Percentiles rank a stretch among this genome's conserved stretches.
Conservation (phyloP, 2,329 filamentous ascomycete species). For the Cladosporium colombiae region DNA sequence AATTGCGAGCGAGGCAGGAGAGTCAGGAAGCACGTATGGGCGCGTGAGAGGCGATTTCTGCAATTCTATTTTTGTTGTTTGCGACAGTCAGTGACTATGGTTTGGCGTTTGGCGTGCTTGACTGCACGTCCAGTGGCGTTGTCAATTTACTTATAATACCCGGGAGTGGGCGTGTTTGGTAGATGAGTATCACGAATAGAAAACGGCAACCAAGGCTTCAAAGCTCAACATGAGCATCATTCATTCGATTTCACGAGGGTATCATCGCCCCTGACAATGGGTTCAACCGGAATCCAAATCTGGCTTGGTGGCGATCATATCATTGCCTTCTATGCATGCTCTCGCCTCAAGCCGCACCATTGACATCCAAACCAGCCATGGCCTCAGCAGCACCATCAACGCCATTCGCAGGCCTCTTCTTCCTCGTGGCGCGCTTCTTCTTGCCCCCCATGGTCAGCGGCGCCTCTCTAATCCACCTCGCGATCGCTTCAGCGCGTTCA, state of each 20-base stretch:
- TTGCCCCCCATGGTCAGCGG: conserved; percentile 42
- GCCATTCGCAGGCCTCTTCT: conserved; percentile 29
- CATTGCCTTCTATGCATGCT: not conserved
- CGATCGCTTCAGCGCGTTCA: conserved; percentile 68
- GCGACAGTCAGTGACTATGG: not conserved
- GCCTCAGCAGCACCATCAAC: not conserved
- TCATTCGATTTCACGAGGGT: not conserved
- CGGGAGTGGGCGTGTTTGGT: not conserved
- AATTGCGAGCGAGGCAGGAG: conserved; percentile 46
- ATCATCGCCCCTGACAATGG: not conserved
- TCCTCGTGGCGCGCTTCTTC: conserved; percentile 35
- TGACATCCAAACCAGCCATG: not conserved
- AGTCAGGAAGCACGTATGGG: conserved; percentile 22
- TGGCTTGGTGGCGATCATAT: not conserved
- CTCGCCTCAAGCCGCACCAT: not conserved
- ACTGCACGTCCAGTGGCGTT: not conserved
- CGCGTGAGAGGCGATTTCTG: not conserved
- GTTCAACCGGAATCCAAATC: not conserved
- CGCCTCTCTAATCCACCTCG: conserved; percentile 64
- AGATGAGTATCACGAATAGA: not conserved
- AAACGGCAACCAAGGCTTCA: not conserved
- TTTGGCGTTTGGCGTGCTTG: not conserved
- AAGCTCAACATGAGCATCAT: not conserved
- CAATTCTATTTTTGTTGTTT: not conserved
- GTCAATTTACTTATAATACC: not conserved